Percentiles rank a stretch among this genome's conserved stretches.
phyloP scores from a whole-genome alignment of 305 asterid species.

The Solanum hybrid region DNA sequence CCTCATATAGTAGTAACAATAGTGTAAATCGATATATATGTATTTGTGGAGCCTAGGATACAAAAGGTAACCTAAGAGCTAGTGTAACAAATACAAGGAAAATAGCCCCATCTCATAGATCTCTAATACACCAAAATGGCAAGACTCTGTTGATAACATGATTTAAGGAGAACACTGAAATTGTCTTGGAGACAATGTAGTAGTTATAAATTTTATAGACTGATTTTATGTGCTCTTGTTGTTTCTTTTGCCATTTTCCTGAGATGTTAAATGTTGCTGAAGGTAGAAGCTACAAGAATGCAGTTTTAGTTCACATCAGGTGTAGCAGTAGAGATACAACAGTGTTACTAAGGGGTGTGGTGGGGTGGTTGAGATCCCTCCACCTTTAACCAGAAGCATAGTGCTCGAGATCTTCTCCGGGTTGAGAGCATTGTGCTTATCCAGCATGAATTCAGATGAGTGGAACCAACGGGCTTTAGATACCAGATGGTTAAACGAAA shows the following conservation, averaged over 20 bases:
- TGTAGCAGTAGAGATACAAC: background rate
- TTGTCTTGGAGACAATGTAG: background rate
- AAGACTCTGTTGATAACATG: background rate
- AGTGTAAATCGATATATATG: background rate
- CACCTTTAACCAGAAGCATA: background rate
- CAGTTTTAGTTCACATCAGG: background rate
- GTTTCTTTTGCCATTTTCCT: background rate
- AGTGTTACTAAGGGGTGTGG: background rate
- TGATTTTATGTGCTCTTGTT: background rate
- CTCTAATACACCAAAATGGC: background rate
- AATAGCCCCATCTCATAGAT: background rate
- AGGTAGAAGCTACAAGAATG: background rate
- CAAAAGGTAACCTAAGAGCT: background rate
- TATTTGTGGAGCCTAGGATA: background rate
- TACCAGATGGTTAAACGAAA: background rate
- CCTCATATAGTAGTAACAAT: background rate
- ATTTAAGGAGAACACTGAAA: background rate
- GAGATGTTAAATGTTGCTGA: background rate
- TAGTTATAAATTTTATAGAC: background rate
- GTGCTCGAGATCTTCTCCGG: background rate
- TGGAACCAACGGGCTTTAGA: background rate
- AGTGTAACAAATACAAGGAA: background rate
- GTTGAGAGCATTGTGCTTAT: background rate
- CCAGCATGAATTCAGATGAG: background rate
- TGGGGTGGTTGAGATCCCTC: background rate